Percentiles rank a stretch among this genome's conserved stretches.
Evolutionary conservation across 1,284 basidiomycete genomes (phyloP).

Genomic region (Ustilago shanxiensis): DNA sequence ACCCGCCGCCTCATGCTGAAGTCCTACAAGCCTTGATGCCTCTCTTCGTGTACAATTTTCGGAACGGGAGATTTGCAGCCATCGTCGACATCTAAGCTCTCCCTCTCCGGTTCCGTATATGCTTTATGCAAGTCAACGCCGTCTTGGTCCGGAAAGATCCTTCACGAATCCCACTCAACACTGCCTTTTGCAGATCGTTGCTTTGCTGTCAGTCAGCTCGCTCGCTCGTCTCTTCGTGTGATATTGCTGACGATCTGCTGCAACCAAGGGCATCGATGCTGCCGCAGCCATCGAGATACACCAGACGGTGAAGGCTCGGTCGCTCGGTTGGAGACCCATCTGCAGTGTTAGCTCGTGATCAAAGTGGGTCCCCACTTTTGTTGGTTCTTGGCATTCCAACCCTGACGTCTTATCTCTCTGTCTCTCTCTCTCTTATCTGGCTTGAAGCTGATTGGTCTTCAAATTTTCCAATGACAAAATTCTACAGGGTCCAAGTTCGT

Average conservation of each 20-base stretch:
- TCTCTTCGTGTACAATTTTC: neutral
- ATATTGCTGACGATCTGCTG: neutral
- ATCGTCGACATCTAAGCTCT: neutral
- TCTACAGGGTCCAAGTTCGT: neutral
- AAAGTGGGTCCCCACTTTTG: neutral
- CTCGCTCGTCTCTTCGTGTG: no score
- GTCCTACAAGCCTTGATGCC: neutral
- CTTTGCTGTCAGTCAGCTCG: neutral
- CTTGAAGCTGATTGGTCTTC: neutral
- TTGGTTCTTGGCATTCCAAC: constrained; percentile 17
- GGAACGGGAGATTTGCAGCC: neutral
- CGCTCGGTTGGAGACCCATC: neutral
- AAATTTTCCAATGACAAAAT: no score
- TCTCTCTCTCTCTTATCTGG: constrained; percentile 9
- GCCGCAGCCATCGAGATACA: neutral
- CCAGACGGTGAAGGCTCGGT: constrained; percentile 2
- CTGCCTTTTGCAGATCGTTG: neutral
- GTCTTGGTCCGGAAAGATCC: constrained; percentile 1
- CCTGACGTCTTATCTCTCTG: constrained; percentile 13
- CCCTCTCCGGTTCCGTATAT: neutral
- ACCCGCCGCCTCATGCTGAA: no score
- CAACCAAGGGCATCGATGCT: neutral
- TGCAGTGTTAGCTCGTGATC: neutral
- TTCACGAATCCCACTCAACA: neutral
- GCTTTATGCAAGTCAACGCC: no score